Evolutionary conservation across 75 land plant species (phyloP), one percentile per base, ranked within the genome.

Genomic region (Cupressus sempervirens): DNA sequence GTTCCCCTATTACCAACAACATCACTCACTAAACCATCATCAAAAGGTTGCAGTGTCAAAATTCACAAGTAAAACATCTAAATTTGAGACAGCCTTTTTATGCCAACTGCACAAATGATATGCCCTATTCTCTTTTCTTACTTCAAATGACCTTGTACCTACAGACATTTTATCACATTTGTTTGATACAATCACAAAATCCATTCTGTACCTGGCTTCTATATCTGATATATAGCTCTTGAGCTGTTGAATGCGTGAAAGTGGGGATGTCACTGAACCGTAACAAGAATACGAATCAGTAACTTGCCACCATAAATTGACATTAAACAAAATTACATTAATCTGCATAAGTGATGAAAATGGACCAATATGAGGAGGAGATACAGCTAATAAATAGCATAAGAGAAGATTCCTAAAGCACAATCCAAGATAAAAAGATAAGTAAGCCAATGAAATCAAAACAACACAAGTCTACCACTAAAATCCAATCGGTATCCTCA

Each of bases 181-280:
- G 15, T 2, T 79, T 79, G 32, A 32, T 83, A 41, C 10, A 8
- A 83, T 80, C 32, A 20, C 45, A 62, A 73, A 68, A 79, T 23
- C 5, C 46, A 7, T 14, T 74, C 16, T 40, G 62, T 88, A 96
- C 99, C 89, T 91, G 18, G 88, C 76, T 86, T 98, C 99, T 30
- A 94, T 20, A 83, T 94, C 94, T 81, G 93, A 88, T 65, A 98
- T 92, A 85, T 98, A 98, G 82, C 90, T 90, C 84, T 89, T 89
- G 80, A 98, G 89, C 79, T 90, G 90, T 84, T 90, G 90, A 34
- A 94, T 82, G 84, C 97, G 93, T 32, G 85, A 74, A 53, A 85
- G 32, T 81, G 76, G 84, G 83, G 89, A 79, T 58, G 86, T 76
- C 41, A 92, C 98, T 96, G 84, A 81, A 84, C 30, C 77, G 40